Conservation (phyloP, 1,139 yeast species). For the Candida sojae region DNA sequence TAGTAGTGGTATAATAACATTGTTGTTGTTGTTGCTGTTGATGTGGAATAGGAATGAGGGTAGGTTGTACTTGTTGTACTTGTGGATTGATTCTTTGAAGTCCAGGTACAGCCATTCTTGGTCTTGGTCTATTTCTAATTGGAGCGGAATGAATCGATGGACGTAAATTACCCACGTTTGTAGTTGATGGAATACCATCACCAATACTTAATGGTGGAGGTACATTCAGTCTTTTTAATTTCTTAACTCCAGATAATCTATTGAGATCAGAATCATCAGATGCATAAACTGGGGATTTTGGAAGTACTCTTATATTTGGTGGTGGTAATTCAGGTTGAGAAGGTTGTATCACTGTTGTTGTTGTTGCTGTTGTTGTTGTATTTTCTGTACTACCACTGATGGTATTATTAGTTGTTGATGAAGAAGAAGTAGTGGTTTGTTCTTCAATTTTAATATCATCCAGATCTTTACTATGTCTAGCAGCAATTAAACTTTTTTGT, state of each 20-base stretch:
- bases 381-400: conserved; percentile 1
- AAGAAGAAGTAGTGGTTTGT: neutral
- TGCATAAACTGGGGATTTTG: conserved; percentile 13
- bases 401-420: conserved; percentile 3
- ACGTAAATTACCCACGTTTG: conserved; percentile 10
- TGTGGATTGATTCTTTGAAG: conserved; percentile 4
- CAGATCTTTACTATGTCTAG: conserved; percentile 23
- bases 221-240: conserved; percentile 44
- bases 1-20: conserved; percentile 5
- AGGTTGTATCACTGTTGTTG: neutral
- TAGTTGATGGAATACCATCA: neutral
- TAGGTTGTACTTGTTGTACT: conserved; percentile 5
- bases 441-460: conserved; percentile 7
- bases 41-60: conserved; percentile 2
- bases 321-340: conserved; percentile 4
- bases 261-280: conserved; percentile 14
- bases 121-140: conserved; percentile 22
- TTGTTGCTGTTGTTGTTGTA: conserved; percentile 5
- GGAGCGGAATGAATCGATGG: conserved; percentile 52
- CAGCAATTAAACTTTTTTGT: conserved; percentile 48
- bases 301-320: neutral
- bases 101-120: conserved; percentile 6
- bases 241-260: conserved; percentile 13
- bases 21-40: conserved; percentile 8
- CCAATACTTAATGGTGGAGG: conserved; percentile 45